Base-by-base conservation (phyloP, 495 filamentous ascomycete genomes). In the Cryomyces minteri region DNA sequence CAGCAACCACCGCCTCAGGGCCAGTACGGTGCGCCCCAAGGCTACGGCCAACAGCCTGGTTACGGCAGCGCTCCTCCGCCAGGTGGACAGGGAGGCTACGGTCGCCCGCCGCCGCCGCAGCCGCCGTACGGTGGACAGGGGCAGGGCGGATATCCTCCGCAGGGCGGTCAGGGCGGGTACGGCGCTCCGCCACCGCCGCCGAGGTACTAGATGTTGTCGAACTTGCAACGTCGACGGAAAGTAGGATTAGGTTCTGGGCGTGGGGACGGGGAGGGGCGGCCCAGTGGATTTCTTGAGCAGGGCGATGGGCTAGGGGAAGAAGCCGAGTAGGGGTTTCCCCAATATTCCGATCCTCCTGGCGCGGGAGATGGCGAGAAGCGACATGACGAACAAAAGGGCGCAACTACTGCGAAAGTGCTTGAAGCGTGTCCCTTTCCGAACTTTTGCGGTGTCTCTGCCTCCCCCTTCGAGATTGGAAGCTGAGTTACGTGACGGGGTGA, bases 111-210 rank as follows among this genome's bases (percentile, higher is more conserved):
- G 43, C 49, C 43, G 12, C 43, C 32, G 4, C 51, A 47, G 4
- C 50, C 28, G 32, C 43, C 43, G 9, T 37, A 45, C 39, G 18
- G 18, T 25, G 51, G 49, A 1, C 18, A 34, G 43, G 30, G 31
- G 31, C 49, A 38, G 33, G 45, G 34, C 5, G 48, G 48, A 4
- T 50, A 57, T 34, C 43, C 43, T 41, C 51, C 25, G 43, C 45
- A 48, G 28, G 51, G 51, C 38, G 51, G 32, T n/a, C 51, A 32
- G 18, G 48, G 49, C 38, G 51, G 41, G 10, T 52, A 55, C 32
- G 38, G 40, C 5, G 44, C 43, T 31, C 47, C 25, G 34, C 51
- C 34, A 14, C 34, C 34, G 12, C 34, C 34, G 34, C 34, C 34
- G 34, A 38, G 34, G 34, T 38, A 38, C 7, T 44, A 44, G 46